phyloP scores from a whole-genome alignment of 2,329 filamentous ascomycete species.

The Epichloe gansuensis region DNA sequence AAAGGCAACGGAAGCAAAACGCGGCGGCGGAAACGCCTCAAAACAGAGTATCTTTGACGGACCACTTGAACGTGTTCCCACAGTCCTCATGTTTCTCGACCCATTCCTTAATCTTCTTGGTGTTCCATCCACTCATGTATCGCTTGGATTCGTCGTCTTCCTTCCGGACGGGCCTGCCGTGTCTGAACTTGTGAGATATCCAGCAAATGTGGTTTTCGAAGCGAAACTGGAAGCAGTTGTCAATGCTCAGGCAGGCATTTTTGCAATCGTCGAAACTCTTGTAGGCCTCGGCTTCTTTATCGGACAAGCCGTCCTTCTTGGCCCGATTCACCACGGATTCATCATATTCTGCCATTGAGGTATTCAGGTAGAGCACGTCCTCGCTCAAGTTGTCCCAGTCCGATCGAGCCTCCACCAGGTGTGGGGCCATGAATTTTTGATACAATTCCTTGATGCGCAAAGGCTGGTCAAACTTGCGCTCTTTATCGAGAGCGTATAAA shows the following conservation, averaged over 20 bases:
- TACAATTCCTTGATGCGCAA: constrained; percentile 36
- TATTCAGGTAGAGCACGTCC: constrained; percentile 29
- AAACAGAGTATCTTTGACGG: neutral
- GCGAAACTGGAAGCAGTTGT: constrained; percentile 28
- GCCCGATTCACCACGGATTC: constrained; percentile 19
- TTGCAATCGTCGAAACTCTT: constrained; percentile 29
- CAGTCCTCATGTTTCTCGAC: constrained; percentile 25
- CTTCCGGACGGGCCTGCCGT: constrained; percentile 25
- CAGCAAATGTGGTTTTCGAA: constrained; percentile 27
- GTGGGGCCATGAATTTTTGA: constrained; percentile 29
- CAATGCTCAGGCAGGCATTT: constrained; percentile 27
- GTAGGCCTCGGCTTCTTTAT: constrained; percentile 29
- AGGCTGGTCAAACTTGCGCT: constrained; percentile 19
- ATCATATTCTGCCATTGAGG: constrained; percentile 16
- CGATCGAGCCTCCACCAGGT: constrained; percentile 24
- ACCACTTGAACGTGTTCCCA: constrained; percentile 8
- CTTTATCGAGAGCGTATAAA: constrained; percentile 38
- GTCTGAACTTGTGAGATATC: constrained; percentile 21
- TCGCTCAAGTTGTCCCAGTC: constrained; percentile 43
- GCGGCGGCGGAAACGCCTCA: neutral
- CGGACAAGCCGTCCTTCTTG: constrained; percentile 20
- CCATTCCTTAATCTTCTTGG: constrained; percentile 28
- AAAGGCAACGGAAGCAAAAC: no score
- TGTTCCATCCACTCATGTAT: constrained; percentile 28
- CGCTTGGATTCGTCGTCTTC: constrained; percentile 16